Evolutionary conservation across 129 eudicot species (phyloP).

Genomic region (Helianthus tuberosus): DNA sequence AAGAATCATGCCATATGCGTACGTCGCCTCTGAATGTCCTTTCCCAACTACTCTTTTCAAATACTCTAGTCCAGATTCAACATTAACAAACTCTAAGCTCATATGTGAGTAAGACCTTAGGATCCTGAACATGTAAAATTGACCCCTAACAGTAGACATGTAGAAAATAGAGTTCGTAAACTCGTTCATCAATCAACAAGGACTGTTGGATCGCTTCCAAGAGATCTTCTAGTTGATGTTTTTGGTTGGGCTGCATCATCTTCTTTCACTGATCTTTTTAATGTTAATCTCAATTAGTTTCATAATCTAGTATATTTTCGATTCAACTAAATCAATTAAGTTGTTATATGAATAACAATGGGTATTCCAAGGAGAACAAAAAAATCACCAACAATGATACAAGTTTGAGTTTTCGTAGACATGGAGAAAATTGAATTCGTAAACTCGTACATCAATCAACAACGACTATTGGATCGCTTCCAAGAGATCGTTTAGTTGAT

Average conservation of each 20-base stretch:
- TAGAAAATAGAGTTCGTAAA: background rate
- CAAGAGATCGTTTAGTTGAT: conserved; percentile 8
- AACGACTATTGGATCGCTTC: conserved; percentile 1
- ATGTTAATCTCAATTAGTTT: conserved; percentile 21
- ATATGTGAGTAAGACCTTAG: too few relatives aligned
- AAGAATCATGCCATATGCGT: too few relatives aligned
- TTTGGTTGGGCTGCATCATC: conserved; percentile 28
- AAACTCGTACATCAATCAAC: background rate
- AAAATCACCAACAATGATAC: background rate
- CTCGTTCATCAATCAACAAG: background rate
- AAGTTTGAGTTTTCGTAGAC: background rate
- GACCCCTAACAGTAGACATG: background rate
- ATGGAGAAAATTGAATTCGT: background rate
- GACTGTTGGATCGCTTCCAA: conserved; percentile 7
- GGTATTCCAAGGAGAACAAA: conserved; percentile 10
- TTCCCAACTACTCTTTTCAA: too few relatives aligned
- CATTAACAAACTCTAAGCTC: too few relatives aligned
- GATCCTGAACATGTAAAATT: too few relatives aligned
- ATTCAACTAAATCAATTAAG: background rate
- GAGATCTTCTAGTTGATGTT: conserved; percentile 13
- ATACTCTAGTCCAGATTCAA: too few relatives aligned
- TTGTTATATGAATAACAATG: background rate
- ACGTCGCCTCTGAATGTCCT: too few relatives aligned
- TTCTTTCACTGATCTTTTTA: conserved; percentile 27
- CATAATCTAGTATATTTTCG: background rate